Conservation (phyloP, 305 asterid genomes). For the Coffea humblotiana region DNA sequence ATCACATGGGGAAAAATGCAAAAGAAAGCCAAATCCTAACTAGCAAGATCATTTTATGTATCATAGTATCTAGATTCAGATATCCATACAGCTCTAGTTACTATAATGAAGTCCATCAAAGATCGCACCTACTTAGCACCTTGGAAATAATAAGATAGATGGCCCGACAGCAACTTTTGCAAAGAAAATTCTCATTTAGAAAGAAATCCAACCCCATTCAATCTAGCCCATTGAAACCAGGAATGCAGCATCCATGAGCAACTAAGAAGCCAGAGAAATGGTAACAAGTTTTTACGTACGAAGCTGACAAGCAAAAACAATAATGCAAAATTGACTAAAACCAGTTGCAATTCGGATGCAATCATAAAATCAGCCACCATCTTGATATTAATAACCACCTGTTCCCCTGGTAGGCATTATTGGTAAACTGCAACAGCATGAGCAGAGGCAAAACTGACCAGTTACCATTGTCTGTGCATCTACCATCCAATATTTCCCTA, state of each 20-base stretch:
- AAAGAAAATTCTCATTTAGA: not conserved
- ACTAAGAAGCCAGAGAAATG: not conserved
- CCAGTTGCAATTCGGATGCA: not conserved
- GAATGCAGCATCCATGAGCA: not conserved
- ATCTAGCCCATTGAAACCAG: not conserved
- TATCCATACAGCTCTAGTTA: not conserved
- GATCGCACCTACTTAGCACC: not conserved
- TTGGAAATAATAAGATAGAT: not conserved
- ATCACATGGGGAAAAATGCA: not conserved
- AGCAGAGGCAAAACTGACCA: not conserved
- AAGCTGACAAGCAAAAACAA: not conserved
- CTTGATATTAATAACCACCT: not conserved
- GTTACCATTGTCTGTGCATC: not conserved
- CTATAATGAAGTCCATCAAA: not conserved
- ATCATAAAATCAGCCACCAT: not conserved
- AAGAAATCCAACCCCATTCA: not conserved
- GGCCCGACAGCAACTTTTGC: not conserved
- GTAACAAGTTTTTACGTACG: not conserved
- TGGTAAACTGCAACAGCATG: not conserved
- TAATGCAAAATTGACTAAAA: not conserved
- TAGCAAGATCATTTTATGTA: not conserved
- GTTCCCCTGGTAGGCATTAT: not conserved
- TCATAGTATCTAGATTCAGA: not conserved
- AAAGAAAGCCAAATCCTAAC: not conserved
- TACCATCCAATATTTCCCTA: not conserved